phyloP scores from a whole-genome alignment of 208 protist species.

The Leishmania mexicana region DNA sequence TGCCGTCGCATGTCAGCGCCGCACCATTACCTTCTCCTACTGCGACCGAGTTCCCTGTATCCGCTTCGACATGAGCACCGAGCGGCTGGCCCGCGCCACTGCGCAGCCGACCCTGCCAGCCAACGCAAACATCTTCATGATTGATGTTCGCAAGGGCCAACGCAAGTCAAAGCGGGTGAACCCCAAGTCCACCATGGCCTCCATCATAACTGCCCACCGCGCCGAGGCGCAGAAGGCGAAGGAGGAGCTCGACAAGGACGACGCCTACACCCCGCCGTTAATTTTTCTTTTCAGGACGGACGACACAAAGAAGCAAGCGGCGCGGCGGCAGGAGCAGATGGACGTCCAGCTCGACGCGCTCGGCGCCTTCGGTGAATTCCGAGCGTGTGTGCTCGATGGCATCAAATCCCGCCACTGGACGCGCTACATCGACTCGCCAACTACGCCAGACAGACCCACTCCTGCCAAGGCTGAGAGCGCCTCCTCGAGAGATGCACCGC shows the following conservation, averaged over 20 bases:
- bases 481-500: background rate
- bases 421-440: conserved; percentile 12
- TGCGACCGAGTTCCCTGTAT: conserved; percentile 12
- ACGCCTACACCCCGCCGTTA: conserved; percentile 16
- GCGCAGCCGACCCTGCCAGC: conserved; percentile 23
- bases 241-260: conserved; percentile 2
- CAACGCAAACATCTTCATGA: conserved; percentile 25
- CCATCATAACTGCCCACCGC: conserved; percentile 22
- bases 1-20: conserved; percentile 1
- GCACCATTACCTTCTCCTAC: conserved; percentile 19
- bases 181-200: conserved; percentile 19
- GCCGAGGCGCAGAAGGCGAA: conserved; percentile 17
- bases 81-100: conserved; percentile 19
- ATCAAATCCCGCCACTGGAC: conserved; percentile 30
- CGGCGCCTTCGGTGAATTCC: conserved; percentile 19
- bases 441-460: background rate
- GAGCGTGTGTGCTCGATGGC: conserved; percentile 31
- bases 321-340: conserved; percentile 28
- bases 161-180: conserved; percentile 16
- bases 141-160: conserved; percentile 30
- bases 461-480: background rate
- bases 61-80: conserved; percentile 26
- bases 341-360: conserved; percentile 17
- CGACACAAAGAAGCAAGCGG: conserved; percentile 29
- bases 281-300: conserved; percentile 33